Evolutionary conservation across 306 rosid genomes (phyloP), one percentile per base, ranked within the genome.

Genomic region (Prinsepia uniflora): DNA sequence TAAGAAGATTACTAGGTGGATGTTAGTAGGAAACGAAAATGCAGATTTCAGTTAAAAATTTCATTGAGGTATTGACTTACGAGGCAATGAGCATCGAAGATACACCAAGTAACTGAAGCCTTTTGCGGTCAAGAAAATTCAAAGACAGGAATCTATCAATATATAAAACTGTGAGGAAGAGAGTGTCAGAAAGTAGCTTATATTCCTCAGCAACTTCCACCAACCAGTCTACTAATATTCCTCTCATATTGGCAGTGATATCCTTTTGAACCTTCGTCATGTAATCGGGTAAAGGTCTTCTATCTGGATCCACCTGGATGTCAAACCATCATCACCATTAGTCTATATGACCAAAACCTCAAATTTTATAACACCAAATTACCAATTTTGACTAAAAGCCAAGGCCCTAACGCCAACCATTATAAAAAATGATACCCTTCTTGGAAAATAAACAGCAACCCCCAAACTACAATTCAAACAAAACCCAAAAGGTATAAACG

Each of bases 131-230:
- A 2, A 94, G 66, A 54, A 55, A n/a, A 54, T 76, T 79, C 79
- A 72, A 47, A 5, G 99, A 94, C 5, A 94, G 67, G 77, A 58
- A 94, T 67, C 86, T 82, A 74, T 94, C 97, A 0, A 94, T 72
- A 46, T 86, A 94, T 0, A 86, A 67, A 53, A 91, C 79, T 4
- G 81, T 72, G 47, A 91, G 87, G 76, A 75, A 89, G 19, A 91
- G 80, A 42, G 99, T 84, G 22, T 94, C 99, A 0, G 99, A 75
- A 55, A 83, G 82, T 42, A 94, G 96, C 59, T 85, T 86, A 64
- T 89, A 89, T 41, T 94, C 97, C 68, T 94, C 99, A 0, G 99
- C 90, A 74, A 94, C 97, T 54, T 91, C 95, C 14, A 94, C 92
- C 72, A 94, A 79, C 99, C 99, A 94, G 79, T 94, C 97, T 13